Evolutionary conservation across 768 basidiomycete genomes (phyloP).

Genomic region (Lyophyllum shimeji): DNA sequence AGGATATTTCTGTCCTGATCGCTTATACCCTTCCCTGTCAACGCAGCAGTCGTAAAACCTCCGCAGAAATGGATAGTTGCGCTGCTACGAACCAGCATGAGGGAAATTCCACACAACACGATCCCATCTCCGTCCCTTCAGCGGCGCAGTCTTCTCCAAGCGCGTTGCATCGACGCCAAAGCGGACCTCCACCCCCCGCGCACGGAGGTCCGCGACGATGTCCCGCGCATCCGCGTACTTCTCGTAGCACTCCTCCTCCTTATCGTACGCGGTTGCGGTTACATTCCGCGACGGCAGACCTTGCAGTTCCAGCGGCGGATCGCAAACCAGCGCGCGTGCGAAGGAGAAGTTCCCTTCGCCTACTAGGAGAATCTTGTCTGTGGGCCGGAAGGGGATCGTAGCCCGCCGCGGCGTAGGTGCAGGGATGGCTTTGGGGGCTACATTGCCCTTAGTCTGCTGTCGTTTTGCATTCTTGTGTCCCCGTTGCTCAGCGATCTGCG

Average conservation of each 20-base stretch:
- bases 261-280: conserved; percentile 85
- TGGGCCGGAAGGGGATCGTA: conserved; percentile 64
- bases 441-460: conserved; percentile 11
- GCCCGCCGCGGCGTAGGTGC: conserved; percentile 30
- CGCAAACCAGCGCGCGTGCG: conserved; percentile 65
- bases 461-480: conserved; percentile 30
- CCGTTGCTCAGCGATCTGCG: conserved; percentile 51
- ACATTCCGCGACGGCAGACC: conserved; percentile 65
- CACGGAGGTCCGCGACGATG: conserved; percentile 55
- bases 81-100: conserved; percentile 69
- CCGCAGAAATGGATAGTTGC: not conserved
- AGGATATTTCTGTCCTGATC: conserved; percentile 93
- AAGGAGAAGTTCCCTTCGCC: conserved; percentile 98
- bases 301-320: conserved; percentile 45
- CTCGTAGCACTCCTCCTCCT: conserved; percentile 66
- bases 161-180: conserved; percentile 86
- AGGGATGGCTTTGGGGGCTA: conserved; percentile 29
- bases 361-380: conserved; percentile 72
- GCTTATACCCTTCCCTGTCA: conserved; percentile 79
- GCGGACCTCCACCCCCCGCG: conserved; percentile 65
- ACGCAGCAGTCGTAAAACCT: not conserved
- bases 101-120: conserved; percentile 95
- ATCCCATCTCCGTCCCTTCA: conserved; percentile 72
- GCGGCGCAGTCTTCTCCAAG: conserved; percentile 53
- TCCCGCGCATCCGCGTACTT: conserved; percentile 79